phyloP scores from a whole-genome alignment of 257 asterid species.

The Primulina eburnea region DNA sequence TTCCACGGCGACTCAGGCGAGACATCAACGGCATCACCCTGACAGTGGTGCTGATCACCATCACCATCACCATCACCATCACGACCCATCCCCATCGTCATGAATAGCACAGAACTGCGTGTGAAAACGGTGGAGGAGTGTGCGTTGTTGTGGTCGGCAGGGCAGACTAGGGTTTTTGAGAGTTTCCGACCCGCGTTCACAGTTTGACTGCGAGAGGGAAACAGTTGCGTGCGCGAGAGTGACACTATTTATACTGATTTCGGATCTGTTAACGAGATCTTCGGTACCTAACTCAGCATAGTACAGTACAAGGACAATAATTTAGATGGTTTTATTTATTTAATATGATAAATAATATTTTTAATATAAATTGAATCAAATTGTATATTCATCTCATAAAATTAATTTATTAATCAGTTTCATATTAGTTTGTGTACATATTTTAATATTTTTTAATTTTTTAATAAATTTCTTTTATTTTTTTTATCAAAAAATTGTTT shows the following conservation, averaged over 20 bases:
- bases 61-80: conserved; percentile 36
- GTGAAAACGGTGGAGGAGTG: neutral
- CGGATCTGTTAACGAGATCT: no score
- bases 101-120: neutral
- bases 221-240: neutral
- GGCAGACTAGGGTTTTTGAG: neutral
- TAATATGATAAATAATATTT: no score
- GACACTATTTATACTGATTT: neutral
- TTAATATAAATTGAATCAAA: no score
- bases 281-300: no score
- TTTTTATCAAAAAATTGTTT: no score
- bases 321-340: no score
- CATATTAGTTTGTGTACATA: no score
- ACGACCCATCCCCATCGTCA: conserved; percentile 47
- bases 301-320: no score
- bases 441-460: no score
- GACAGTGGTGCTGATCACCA: conserved; percentile 39
- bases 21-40: conserved; percentile 39
- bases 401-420: no score
- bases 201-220: neutral
- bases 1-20: conserved; percentile 81
- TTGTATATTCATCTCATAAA: no score
- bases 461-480: no score
- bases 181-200: neutral
- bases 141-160: neutral